Conservation (phyloP, 2,329 filamentous ascomycete genomes). For the Neophaeococcomyces mojaviensis region DNA sequence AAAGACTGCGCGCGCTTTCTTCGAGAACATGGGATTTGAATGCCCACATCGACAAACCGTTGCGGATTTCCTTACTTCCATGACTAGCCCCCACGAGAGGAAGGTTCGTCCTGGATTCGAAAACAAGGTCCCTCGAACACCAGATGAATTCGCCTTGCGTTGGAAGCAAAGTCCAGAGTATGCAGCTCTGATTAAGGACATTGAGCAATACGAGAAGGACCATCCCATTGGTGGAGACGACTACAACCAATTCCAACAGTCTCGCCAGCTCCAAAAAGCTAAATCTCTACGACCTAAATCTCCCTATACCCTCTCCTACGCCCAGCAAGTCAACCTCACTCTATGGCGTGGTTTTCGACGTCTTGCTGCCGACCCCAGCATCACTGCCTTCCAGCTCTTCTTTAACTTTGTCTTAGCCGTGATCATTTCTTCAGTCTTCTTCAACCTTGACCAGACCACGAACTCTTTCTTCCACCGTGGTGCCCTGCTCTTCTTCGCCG, state of each 20-base stretch:
- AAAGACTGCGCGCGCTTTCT: conserved; percentile 54
- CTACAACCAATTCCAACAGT: conserved; percentile 33
- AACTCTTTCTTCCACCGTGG: conserved; percentile 57
- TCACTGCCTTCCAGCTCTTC: conserved; percentile 56
- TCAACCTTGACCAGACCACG: conserved; percentile 51
- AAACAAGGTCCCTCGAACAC: conserved; percentile 55
- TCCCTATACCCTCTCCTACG: conserved; percentile 49
- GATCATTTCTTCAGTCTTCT: conserved; percentile 60
- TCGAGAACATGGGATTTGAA: conserved; percentile 61
- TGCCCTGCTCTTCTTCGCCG: conserved; percentile 57
- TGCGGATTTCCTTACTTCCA: conserved; percentile 63
- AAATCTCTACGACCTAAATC: conserved; percentile 43
- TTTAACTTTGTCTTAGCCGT: conserved; percentile 53
- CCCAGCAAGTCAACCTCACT: conserved; percentile 49
- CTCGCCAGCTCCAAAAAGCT: conserved; percentile 37
- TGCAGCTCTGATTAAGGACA: conserved; percentile 34
- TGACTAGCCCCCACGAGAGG: conserved; percentile 60
- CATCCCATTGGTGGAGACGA: conserved; percentile 38
- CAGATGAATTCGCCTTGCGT: conserved; percentile 59
- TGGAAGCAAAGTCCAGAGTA: conserved; percentile 51
- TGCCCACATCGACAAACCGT: conserved; percentile 64
- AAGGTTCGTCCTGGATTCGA: conserved; percentile 53
- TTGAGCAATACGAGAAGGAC: conserved; percentile 36
- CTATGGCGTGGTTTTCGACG: conserved; percentile 58
- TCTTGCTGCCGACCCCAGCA: conserved; percentile 56